Evolutionary conservation across 371 early-diverging fungal genomes (phyloP).

Genomic region (Massospora cicadina): DNA sequence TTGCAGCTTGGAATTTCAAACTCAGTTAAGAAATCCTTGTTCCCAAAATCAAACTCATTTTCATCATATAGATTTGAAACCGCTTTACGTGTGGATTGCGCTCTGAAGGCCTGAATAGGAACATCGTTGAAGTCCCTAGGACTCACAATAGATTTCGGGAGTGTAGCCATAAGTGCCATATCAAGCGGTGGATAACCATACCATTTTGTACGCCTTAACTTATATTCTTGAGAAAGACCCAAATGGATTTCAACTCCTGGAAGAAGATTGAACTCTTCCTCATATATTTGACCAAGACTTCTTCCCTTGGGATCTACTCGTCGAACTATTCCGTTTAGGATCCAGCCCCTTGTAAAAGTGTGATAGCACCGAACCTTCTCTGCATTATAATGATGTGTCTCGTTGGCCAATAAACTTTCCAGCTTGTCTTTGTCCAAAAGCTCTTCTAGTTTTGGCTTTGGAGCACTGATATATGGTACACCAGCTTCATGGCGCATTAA

Average conservation of each 20-base stretch:
- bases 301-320: constrained; percentile 33
- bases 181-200: not conserved
- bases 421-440: constrained; percentile 18
- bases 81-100: not conserved
- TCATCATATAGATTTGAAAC: not conserved
- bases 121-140: not conserved
- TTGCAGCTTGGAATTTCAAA: not conserved
- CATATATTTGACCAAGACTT: constrained; percentile 34
- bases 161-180: not conserved
- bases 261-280: constrained; percentile 25
- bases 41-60: not conserved
- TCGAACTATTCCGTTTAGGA: constrained; percentile 44
- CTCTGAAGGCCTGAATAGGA: not conserved
- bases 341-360: constrained; percentile 46
- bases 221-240: not conserved
- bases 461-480: constrained; percentile 30
- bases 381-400: constrained; percentile 43
- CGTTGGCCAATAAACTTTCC: constrained; percentile 27
- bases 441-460: constrained; percentile 17
- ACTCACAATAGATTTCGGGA: not conserved
- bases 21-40: not conserved
- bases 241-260: constrained; percentile 31
- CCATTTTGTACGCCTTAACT: not conserved
- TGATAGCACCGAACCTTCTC: constrained; percentile 33
- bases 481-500: constrained; percentile 47